Evolutionary conservation across 2,329 filamentous ascomycete species (phyloP), one percentile per base, ranked within the genome.

Genomic region (Xylariales sp.): DNA sequence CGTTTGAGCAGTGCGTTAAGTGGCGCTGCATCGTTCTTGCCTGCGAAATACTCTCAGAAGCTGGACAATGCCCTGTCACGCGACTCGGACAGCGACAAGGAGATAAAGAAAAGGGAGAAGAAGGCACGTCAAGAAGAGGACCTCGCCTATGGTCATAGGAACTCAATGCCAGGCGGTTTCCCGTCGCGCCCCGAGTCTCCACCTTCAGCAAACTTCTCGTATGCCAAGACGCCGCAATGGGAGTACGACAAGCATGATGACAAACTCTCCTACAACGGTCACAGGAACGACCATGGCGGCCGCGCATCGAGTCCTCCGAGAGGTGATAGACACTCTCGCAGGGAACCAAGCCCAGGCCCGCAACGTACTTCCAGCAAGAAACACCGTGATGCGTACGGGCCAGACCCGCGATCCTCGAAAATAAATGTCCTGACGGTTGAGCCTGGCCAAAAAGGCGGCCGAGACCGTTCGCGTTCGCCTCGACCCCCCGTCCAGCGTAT

Each of bases 401-500:
- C 58, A 9, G 69, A 71, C 42, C 58, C 64, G 3, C 63, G 64
- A 9, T 49, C 48, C 38, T 62, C 69, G 11, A 58, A 54, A 8
- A 44, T 62, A 36, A 71, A 61, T 43, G 54, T 72, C 20, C 48
- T 74, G 38, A 65, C 63, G 1, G 68, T 68, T 19, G 71, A 71
- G 18, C 62, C 66, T 3, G 51, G 58, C 24, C 37, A 40, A 12
- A 50, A 52, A 34, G 55, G 60, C 36, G 62, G 61, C 16, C 55
- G 62, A 39, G 61, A 62, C 28, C 58, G 57, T 38, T 76, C 73
- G 8, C 70, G 56, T 42, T 76, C 74, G 4, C 71, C 73, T 0
- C 61, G 65, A 47, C 74, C 74, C 3, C 71, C 73, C 2, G 63
- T 63, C 12, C 57, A 58, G 18, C 71, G 69, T 48, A 74, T 75